Percentiles rank a stretch among this genome's conserved stretches.
Conservation (phyloP, 2,329 filamentous ascomycete species). For the Gremmenia infestans region DNA sequence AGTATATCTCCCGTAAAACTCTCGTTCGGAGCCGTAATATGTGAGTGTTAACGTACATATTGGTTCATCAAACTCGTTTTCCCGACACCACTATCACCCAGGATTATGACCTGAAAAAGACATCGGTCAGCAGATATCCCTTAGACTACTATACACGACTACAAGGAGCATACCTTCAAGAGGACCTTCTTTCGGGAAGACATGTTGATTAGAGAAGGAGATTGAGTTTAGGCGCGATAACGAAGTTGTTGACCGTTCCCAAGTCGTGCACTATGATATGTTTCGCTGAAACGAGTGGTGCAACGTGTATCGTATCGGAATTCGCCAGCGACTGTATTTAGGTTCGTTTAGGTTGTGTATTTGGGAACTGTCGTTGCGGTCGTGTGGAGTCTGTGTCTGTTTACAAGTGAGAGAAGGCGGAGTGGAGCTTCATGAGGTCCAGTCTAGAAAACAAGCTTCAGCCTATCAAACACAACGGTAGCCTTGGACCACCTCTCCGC, state of each 20-base stretch:
- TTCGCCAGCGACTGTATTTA: not conserved
- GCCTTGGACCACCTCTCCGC: not conserved
- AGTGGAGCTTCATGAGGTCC: not conserved
- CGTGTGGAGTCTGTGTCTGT: not conserved
- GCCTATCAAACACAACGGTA: conserved; percentile 3
- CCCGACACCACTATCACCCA: conserved; percentile 96
- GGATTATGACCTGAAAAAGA: conserved; percentile 79
- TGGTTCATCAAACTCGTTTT: conserved; percentile 99
- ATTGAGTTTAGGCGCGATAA: conserved; percentile 20
- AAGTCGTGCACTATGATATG: not conserved
- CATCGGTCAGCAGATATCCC: conserved; percentile 1
- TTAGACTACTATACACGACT: not conserved
- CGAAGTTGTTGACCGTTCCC: conserved; percentile 3
- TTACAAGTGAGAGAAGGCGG: not conserved
- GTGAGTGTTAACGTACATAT: conserved; percentile 69
- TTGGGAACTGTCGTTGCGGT: not conserved
- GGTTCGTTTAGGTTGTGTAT: not conserved
- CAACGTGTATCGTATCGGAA: not conserved
- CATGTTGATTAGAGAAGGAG: conserved; percentile 36
- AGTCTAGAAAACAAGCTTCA: conserved; percentile 1
- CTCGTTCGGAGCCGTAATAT: not conserved
- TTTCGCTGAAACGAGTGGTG: not conserved
- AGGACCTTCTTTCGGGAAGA: conserved; percentile 63
- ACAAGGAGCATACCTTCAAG: conserved; percentile 50
- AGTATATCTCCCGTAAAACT: not conserved